Evolutionary conservation across 768 basidiomycete genomes (phyloP).

Genomic region (Antrodiella citrinella): DNA sequence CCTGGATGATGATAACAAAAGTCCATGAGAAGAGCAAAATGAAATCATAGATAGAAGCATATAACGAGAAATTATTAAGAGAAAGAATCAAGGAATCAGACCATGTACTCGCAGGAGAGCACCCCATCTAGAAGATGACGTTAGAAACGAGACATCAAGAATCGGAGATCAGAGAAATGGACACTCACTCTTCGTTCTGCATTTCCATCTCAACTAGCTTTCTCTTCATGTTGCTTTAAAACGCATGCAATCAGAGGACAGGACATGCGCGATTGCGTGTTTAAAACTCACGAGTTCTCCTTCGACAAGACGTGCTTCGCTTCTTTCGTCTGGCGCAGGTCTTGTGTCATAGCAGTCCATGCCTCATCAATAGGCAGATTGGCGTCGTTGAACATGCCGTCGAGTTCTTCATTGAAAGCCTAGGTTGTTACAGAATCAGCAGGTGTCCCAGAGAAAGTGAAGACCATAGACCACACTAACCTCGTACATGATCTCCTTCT

Average conservation of each 20-base stretch:
- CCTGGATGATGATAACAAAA: neutral
- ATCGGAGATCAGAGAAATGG: slow-evolving; percentile 1
- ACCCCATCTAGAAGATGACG: neutral
- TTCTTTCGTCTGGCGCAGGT: slow-evolving; percentile 70
- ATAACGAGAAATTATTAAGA: neutral
- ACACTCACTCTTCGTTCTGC: slow-evolving; percentile 72
- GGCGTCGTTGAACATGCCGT: slow-evolving; percentile 82
- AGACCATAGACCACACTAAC: slow-evolving; percentile 31
- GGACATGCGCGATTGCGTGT: neutral
- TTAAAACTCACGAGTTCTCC: slow-evolving; percentile 67
- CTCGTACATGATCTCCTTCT: slow-evolving; percentile 93
- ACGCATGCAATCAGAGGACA: neutral
- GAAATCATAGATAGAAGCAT: neutral
- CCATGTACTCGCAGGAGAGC: slow-evolving; percentile 5
- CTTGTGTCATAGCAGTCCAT: slow-evolving; percentile 67
- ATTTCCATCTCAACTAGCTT: slow-evolving; percentile 62
- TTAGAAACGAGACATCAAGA: neutral
- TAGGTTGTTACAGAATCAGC: slow-evolving; percentile 23
- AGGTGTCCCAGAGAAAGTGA: neutral
- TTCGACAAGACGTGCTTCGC: slow-evolving; percentile 60
- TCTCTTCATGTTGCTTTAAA: slow-evolving; percentile 55
- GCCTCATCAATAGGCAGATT: slow-evolving; percentile 79
- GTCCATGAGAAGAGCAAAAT: neutral
- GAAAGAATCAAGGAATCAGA: neutral
- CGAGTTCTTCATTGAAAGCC: slow-evolving; percentile 94